Conservation (phyloP, 2,329 filamentous ascomycete species). For the Colletotrichum sp. region DNA sequence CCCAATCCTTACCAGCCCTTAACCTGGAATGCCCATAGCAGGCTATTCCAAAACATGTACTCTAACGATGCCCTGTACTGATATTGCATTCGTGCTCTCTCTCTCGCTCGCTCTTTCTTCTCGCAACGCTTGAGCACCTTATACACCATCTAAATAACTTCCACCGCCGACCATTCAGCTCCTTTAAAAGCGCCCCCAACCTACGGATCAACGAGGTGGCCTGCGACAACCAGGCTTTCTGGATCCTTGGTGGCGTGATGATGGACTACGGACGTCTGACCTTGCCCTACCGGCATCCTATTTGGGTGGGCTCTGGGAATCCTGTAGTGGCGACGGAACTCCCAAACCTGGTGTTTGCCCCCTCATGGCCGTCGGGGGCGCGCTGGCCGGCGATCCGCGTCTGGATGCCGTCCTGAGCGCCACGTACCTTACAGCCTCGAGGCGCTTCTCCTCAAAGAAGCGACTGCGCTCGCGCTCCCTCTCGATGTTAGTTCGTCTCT, state of each 20-base stretch:
- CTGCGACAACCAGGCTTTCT: neutral
- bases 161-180: neutral
- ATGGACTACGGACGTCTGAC: neutral
- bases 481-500: conserved; percentile 44
- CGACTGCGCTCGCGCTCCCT: conserved; percentile 54
- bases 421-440: conserved; percentile 49
- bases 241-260: neutral
- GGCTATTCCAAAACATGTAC: neutral
- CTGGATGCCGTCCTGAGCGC: conserved; percentile 17
- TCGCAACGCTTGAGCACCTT: neutral
- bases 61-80: neutral
- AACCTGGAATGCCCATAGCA: neutral
- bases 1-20: neutral
- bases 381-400: conserved; percentile 20
- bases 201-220: neutral
- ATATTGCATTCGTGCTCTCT: neutral
- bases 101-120: neutral
- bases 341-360: conserved; percentile 1
- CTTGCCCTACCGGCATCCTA: neutral
- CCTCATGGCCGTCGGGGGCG: conserved; percentile 8
- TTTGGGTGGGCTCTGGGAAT: neutral
- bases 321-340: conserved; percentile 4
- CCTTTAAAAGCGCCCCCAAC: neutral
- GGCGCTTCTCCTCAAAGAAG: conserved; percentile 53
- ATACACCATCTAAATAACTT: neutral